Percentiles rank a stretch among this genome's conserved stretches.
phyloP scores from a whole-genome alignment of 108 stramenopile species.

The Nannochloropsis oceanica region DNA sequence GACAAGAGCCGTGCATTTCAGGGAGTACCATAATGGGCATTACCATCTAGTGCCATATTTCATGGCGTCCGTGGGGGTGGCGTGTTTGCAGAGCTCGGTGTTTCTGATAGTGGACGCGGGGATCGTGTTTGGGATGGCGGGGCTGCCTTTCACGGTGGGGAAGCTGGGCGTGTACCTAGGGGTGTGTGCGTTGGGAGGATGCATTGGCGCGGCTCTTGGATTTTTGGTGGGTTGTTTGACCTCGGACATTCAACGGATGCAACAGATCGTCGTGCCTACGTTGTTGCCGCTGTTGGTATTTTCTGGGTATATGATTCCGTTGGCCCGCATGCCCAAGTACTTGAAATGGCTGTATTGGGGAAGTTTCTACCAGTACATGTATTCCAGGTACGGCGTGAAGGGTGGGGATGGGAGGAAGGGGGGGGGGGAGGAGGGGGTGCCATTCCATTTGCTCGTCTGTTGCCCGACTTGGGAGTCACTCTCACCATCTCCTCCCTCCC shows the following conservation, averaged over 20 bases:
- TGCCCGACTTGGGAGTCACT: no score
- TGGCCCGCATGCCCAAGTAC: not conserved
- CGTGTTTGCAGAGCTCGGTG: not conserved
- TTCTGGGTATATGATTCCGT: not conserved
- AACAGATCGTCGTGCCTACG: not conserved
- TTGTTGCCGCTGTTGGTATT: not conserved
- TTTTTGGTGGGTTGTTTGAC: not conserved
- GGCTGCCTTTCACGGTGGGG: not conserved
- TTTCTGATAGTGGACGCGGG: not conserved
- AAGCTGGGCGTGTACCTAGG: not conserved
- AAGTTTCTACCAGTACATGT: not conserved
- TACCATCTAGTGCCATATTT: not conserved
- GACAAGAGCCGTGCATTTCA: not conserved
- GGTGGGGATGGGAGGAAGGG: not conserved
- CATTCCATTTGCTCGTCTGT: no score
- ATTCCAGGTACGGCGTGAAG: not conserved
- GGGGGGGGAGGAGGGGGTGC: not conserved
- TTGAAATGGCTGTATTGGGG: not conserved
- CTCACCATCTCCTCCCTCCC: not conserved
- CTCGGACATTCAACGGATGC: not conserved
- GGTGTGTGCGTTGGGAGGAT: not conserved
- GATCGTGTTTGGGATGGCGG: not conserved
- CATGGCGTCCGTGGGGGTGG: not conserved
- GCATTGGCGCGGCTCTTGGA: not conserved
- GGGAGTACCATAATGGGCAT: not conserved